Evolutionary conservation across 2,329 filamentous ascomycete genomes (phyloP).

Genomic region (Botryotinia globosa): DNA sequence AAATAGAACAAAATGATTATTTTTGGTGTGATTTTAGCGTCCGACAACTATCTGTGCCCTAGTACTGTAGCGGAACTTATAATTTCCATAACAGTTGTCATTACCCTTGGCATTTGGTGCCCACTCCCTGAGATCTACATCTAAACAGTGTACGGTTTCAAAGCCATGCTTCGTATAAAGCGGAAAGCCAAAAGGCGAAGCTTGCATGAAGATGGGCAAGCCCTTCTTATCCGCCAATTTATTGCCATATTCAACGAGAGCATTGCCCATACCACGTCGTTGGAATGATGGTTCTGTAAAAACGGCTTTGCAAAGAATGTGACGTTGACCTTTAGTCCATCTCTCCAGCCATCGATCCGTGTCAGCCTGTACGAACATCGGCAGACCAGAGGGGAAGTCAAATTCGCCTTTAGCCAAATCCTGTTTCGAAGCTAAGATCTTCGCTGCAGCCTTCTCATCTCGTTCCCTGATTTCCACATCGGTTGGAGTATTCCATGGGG

Average conservation of each 20-base stretch:
- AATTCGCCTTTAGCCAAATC: not conserved
- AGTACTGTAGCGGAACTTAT: conserved; percentile 11
- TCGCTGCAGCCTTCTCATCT: not conserved
- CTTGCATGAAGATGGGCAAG: conserved; percentile 13
- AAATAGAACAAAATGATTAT: no score
- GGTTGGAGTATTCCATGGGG: not conserved
- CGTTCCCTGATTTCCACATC: not conserved
- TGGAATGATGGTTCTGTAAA: not conserved
- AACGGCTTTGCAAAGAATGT: not conserved
- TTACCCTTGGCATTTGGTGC: conserved; percentile 3
- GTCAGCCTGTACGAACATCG: conserved; percentile 5
- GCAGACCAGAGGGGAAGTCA: not conserved
- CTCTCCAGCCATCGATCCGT: not conserved
- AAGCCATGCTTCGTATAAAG: conserved; percentile 16
- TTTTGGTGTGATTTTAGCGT: no score
- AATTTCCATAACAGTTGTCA: conserved; percentile 16
- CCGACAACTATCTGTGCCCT: no score
- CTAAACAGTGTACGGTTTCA: conserved; percentile 13
- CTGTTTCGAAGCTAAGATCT: not conserved
- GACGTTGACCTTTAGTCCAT: not conserved
- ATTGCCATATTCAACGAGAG: not conserved
- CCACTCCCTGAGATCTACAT: conserved; percentile 19
- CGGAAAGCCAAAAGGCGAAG: conserved; percentile 11
- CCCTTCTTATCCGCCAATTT: not conserved
- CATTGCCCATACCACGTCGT: not conserved